A percentile compares a stretch with the other conserved stretches of the same genome.
phyloP scores from a whole-genome alignment of 768 basidiomycete genomes.

The Mrakia hoshinonis region DNA sequence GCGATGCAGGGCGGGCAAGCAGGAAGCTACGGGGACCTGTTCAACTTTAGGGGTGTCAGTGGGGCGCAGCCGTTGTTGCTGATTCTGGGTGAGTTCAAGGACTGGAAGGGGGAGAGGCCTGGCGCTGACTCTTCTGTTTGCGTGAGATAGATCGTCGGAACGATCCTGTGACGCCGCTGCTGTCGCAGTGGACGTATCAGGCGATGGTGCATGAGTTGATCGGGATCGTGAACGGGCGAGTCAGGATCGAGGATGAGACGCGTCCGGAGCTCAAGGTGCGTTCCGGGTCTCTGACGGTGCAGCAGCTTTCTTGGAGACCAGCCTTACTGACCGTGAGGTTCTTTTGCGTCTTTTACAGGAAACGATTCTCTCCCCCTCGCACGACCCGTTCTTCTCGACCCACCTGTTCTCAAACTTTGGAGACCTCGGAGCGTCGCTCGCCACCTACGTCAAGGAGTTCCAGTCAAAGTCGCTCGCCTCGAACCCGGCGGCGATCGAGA shows the following conservation, averaged over 20 bases:
- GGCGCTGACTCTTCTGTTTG: not conserved
- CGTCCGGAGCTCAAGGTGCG: conserved; percentile 69
- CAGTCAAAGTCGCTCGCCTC: conserved; percentile 37
- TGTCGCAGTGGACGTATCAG: conserved; percentile 99
- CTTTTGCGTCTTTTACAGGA: conserved; percentile 50
- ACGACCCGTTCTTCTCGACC: conserved; percentile 83
- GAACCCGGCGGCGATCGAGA: conserved; percentile 69
- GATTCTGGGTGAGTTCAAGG: conserved; percentile 51
- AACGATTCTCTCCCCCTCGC: conserved; percentile 75
- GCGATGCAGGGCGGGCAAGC: conserved; percentile 50
- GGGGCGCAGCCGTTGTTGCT: conserved; percentile 71
- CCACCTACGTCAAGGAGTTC: conserved; percentile 88
- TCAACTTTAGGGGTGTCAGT: conserved; percentile 85
- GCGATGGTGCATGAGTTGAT: conserved; percentile 98
- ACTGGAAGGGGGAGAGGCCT: not conserved
- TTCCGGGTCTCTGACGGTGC: no score
- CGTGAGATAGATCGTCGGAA: conserved; percentile 64
- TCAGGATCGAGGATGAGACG: conserved; percentile 75
- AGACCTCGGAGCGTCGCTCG: conserved; percentile 83
- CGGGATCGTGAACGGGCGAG: conserved; percentile 87
- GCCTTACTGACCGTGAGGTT: no score
- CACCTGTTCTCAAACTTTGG: conserved; percentile 91
- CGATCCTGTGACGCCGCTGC: conserved; percentile 90
- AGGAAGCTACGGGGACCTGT: conserved; percentile 60
- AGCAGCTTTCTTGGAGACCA: no score